Evolutionary conservation across 371 early-diverging fungal genomes (phyloP).

Genomic region (Lichtheimia ornata): DNA sequence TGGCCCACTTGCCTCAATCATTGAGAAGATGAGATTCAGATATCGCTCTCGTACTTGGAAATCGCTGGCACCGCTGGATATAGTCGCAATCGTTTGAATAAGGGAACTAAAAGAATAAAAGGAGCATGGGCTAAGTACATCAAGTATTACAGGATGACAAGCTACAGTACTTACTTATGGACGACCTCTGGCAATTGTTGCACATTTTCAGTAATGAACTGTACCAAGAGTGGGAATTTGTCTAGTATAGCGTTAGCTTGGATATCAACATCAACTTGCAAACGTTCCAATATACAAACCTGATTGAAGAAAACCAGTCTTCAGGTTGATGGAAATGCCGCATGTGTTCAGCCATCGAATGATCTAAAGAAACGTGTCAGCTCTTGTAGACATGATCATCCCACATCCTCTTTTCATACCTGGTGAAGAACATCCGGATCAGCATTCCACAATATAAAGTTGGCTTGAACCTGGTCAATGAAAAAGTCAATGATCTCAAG

Average conservation of each 20-base stretch:
- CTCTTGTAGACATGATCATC: neutral
- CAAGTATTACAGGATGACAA: neutral
- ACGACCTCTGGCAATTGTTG: slow-evolving; percentile 64
- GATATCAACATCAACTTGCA: neutral
- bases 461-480: slow-evolving; percentile 58
- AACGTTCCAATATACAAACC: slow-evolving; percentile 27
- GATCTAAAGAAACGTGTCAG: slow-evolving; percentile 35
- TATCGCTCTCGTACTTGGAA: slow-evolving; percentile 52
- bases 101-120: slow-evolving; percentile 40
- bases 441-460: slow-evolving; percentile 73
- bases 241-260: slow-evolving; percentile 26
- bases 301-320: slow-evolving; percentile 61
- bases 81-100: slow-evolving; percentile 68
- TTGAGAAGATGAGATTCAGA: slow-evolving; percentile 56
- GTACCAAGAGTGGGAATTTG: slow-evolving; percentile 60
- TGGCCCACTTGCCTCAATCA: slow-evolving; percentile 49
- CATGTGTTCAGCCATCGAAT: slow-evolving; percentile 61
- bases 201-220: slow-evolving; percentile 62
- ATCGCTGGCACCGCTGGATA: slow-evolving; percentile 61
- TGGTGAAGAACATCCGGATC: slow-evolving; percentile 71
- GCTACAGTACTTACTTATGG: slow-evolving; percentile 52
- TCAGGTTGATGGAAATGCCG: slow-evolving; percentile 48
- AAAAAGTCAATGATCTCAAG: slow-evolving; percentile 60
- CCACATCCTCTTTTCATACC: slow-evolving; percentile 17
- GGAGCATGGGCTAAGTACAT: too few relatives aligned